Conservation (phyloP, 2,329 filamentous ascomycete species). For the Botryotinia calthae region DNA sequence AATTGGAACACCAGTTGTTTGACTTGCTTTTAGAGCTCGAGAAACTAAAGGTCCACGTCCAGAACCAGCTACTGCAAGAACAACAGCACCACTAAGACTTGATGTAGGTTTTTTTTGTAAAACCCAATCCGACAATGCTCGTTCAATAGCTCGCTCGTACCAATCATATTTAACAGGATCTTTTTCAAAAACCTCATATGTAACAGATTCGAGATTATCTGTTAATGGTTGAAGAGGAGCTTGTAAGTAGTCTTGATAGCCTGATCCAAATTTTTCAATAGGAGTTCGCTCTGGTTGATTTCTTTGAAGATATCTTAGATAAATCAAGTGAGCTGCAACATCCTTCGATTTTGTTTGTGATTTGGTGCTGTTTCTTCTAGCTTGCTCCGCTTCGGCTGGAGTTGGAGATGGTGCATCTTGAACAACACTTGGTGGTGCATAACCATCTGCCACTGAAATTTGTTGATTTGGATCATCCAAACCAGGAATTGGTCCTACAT, state of each 20-base stretch:
- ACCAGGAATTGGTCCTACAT: constrained; percentile 52
- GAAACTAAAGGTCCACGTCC: constrained; percentile 91
- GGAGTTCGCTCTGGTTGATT: constrained; percentile 67
- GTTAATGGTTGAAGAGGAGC: constrained; percentile 91
- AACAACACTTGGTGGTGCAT: constrained; percentile 45
- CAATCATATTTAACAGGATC: constrained; percentile 97
- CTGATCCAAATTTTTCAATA: constrained; percentile 68
- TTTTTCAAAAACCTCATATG: constrained; percentile 97
- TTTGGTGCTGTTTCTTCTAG: constrained; percentile 38
- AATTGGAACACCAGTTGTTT: constrained; percentile 71
- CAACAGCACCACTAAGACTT: constrained; percentile 66
- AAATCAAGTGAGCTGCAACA: constrained; percentile 67
- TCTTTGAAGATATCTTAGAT: constrained; percentile 79
- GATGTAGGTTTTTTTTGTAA: constrained; percentile 70
- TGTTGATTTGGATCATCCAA: constrained; percentile 38
- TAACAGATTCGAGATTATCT: constrained; percentile 94
- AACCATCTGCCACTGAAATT: constrained; percentile 34
- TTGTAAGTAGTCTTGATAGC: constrained; percentile 92
- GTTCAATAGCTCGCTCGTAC: constrained; percentile 81
- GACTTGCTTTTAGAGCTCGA: constrained; percentile 77
- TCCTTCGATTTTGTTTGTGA: constrained; percentile 50
- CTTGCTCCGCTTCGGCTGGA: constrained; percentile 68
- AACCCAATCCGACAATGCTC: constrained; percentile 79
- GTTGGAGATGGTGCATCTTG: constrained; percentile 44
- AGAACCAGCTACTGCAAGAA: constrained; percentile 89